phyloP scores from a whole-genome alignment of 108 stramenopile species.

The Seminavis robusta region DNA sequence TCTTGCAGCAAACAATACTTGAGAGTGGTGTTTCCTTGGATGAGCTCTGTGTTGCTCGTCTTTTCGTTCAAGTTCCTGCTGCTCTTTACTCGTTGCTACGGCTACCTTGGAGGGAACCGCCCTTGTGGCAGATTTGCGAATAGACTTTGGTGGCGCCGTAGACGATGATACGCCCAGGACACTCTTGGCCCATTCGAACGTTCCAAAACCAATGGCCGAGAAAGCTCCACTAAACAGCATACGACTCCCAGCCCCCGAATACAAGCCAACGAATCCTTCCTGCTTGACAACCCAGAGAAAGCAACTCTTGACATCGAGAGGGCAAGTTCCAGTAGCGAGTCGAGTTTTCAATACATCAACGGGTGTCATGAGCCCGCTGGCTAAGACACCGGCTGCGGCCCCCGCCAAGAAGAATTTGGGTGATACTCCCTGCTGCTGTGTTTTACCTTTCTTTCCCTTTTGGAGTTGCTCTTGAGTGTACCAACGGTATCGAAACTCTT shows the following conservation, averaged over 20 bases:
- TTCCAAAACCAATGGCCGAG: slow-evolving; percentile 53
- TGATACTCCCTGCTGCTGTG: not conserved
- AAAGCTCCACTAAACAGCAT: slow-evolving; percentile 36
- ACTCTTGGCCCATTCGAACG: slow-evolving; percentile 37
- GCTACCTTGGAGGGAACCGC: too few relatives aligned
- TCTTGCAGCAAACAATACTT: too few relatives aligned
- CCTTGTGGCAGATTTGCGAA: too few relatives aligned
- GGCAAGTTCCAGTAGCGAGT: slow-evolving; percentile 39
- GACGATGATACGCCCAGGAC: slow-evolving; percentile 27
- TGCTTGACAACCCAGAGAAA: slow-evolving; percentile 19
- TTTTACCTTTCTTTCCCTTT: not conserved
- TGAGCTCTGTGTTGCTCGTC: too few relatives aligned
- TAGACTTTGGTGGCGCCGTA: too few relatives aligned
- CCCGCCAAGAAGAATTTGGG: slow-evolving; percentile 45
- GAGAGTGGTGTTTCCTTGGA: too few relatives aligned
- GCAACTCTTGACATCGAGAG: slow-evolving; percentile 19
- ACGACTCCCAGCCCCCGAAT: slow-evolving; percentile 44
- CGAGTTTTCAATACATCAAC: slow-evolving; percentile 71
- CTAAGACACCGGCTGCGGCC: slow-evolving; percentile 54
- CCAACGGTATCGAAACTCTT: slow-evolving; percentile 49
- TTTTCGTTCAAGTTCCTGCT: too few relatives aligned
- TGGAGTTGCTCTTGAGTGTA: too few relatives aligned
- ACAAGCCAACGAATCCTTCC: slow-evolving; percentile 29
- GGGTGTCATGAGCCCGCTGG: slow-evolving; percentile 56
- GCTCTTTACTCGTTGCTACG: too few relatives aligned